These are phyloP conservation scores for Leishmania major DNA, from an alignment of 208 protist genomes.

Conservation along the genomic window DNA sequence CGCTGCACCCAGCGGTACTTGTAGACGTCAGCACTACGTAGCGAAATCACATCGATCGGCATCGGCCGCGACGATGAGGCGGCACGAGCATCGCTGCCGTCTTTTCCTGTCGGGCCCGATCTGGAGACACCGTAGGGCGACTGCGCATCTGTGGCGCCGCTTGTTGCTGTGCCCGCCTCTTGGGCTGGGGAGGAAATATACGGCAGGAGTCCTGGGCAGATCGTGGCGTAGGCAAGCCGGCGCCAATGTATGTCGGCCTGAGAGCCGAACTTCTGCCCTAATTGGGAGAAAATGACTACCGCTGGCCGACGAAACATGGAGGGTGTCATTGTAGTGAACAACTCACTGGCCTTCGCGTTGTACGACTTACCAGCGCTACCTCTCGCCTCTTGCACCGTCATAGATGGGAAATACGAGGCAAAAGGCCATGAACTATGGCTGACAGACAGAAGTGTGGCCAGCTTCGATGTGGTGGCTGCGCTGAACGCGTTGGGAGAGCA, in stretches of 20 bases:
- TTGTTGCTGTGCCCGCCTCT: background rate
- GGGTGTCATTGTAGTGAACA: conserved; percentile 59
- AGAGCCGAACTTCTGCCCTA: conserved; percentile 81
- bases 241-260: conserved; percentile 78
- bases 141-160: background rate
- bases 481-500: conserved; percentile 28
- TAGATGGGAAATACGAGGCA: conserved; percentile 23
- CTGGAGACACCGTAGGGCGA: conserved; percentile 4
- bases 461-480: background rate
- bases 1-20: conserved; percentile 81
- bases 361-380: conserved; percentile 20
- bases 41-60: conserved; percentile 81
- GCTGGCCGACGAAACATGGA: conserved; percentile 69
- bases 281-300: conserved; percentile 83
- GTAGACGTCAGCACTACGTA: conserved; percentile 83
- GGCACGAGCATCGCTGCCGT: background rate
- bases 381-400: background rate
- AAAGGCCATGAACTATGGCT: conserved; percentile 34
- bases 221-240: conserved; percentile 69
- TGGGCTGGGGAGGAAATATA: conserved; percentile 40
- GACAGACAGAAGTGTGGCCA: conserved; percentile 19
- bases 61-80: conserved; percentile 15
- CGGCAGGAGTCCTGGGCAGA: conserved; percentile 55
- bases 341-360: conserved; percentile 40
- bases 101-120: conserved; percentile 8